Percentiles rank a stretch among this genome's conserved stretches.
Evolutionary conservation across 768 basidiomycete genomes (phyloP).

Genomic region (Mycena crocata): DNA sequence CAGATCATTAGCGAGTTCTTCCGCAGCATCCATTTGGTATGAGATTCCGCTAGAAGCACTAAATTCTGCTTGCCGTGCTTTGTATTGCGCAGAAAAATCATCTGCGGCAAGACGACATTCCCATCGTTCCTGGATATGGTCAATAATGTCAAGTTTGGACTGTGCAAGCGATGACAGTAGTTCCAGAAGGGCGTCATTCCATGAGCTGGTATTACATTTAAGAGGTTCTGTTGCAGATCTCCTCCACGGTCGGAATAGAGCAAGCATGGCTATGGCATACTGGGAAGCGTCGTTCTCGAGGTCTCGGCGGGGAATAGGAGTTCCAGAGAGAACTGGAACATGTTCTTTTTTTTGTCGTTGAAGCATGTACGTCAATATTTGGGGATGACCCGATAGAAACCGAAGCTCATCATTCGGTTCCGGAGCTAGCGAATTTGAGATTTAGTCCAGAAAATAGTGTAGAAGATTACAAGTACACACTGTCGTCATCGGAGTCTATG

Average conservation of each 20-base stretch:
- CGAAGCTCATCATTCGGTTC: no score
- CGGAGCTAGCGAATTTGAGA: no score
- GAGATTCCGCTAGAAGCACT: neutral
- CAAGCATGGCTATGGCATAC: no score
- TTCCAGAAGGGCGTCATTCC: neutral
- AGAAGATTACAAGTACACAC: no score
- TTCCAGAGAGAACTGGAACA: no score
- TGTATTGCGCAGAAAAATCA: conserved; percentile 23
- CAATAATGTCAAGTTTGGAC: neutral
- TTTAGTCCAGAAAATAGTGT: no score
- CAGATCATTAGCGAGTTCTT: conserved; percentile 8
- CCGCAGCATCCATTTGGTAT: neutral
- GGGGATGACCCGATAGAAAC: conserved; percentile 19
- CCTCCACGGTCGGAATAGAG: conserved; percentile 26
- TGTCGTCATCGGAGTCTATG: no score
- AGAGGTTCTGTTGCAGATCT: conserved; percentile 12
- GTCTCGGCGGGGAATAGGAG: no score
- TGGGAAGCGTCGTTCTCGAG: neutral
- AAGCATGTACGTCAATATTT: conserved; percentile 7
- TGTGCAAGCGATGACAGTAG: neutral
- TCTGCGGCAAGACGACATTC: conserved; percentile 25
- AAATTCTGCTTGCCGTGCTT: neutral
- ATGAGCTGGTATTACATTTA: neutral
- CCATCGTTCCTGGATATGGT: conserved; percentile 30
- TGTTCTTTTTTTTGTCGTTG: conserved; percentile 11